These are phyloP conservation scores for Maudiozyma serrabonitensis DNA, from an alignment of 805 yeast genomes.

Conservation along the genomic window DNA sequence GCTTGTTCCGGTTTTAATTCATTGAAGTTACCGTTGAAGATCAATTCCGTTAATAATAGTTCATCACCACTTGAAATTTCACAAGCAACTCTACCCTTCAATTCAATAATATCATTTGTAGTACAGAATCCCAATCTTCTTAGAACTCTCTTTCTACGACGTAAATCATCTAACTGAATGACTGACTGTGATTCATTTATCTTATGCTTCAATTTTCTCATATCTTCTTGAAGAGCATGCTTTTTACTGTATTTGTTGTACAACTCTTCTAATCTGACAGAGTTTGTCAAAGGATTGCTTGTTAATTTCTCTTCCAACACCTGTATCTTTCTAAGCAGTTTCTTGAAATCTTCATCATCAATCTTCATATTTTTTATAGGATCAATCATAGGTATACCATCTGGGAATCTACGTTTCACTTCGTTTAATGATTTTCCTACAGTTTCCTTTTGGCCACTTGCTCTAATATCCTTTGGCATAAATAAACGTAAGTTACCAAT, in stretches of 20 bases:
- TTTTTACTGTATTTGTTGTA: conserved; percentile 60
- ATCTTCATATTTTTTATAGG: conserved; percentile 92
- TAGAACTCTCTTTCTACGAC: conserved; percentile 84
- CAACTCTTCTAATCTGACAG: conserved; percentile 49
- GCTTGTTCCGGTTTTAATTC: conserved; percentile 82
- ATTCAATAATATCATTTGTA: conserved; percentile 78
- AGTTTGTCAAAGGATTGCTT: conserved; percentile 57
- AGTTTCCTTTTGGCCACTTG: conserved; percentile 49
- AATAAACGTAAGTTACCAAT: conserved; percentile 75
- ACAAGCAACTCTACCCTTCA: conserved; percentile 96
- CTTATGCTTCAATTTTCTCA: conserved; percentile 50
- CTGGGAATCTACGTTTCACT: conserved; percentile 74
- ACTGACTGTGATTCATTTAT: conserved; percentile 82
- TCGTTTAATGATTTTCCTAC: conserved; percentile 67
- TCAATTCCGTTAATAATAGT: conserved; percentile 75
- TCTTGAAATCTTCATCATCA: conserved; percentile 66
- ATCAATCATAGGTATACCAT: conserved; percentile 84
- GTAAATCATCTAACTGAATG: conserved; percentile 87
- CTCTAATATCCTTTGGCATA: conserved; percentile 67
- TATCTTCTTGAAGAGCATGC: conserved; percentile 48
- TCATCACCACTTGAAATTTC: conserved; percentile 89
- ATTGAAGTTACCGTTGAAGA: conserved; percentile 91
- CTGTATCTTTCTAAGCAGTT: conserved; percentile 65
- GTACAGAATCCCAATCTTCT: conserved; percentile 87
- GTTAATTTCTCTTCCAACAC: conserved; percentile 68